Percentiles rank a stretch among this genome's conserved stretches.
phyloP scores from a whole-genome alignment of 2,329 filamentous ascomycete genomes.

The Aureobasidium namibiae region DNA sequence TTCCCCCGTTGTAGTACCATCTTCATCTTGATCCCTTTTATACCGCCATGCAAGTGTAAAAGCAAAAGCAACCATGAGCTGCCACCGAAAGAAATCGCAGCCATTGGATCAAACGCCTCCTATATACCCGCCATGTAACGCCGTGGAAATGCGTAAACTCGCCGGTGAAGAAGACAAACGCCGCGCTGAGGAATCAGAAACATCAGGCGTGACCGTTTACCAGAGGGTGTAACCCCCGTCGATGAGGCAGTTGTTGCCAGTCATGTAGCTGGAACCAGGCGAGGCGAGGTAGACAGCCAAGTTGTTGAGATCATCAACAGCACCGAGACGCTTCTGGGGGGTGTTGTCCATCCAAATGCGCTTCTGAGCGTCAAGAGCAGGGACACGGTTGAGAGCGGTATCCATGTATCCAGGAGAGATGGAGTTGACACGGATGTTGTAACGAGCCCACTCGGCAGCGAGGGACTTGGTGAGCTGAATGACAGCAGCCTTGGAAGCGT shows the following conservation, averaged over 20 bases:
- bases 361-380: slow-evolving; percentile 71
- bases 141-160: slow-evolving; percentile 4
- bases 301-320: slow-evolving; percentile 68
- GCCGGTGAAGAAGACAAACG: background rate
- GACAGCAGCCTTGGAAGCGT: slow-evolving; percentile 73
- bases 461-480: slow-evolving; percentile 72
- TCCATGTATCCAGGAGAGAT: slow-evolving; percentile 85
- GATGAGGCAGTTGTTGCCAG: slow-evolving; percentile 63
- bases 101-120: slow-evolving; percentile 5
- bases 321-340: slow-evolving; percentile 63
- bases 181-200: background rate
- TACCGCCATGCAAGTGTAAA: background rate
- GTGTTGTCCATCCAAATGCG: slow-evolving; percentile 70
- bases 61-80: background rate
- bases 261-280: slow-evolving; percentile 68
- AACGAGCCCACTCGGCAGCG: slow-evolving; percentile 75
- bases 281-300: slow-evolving; percentile 68
- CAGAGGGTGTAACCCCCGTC: slow-evolving; percentile 62
- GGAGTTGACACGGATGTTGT: slow-evolving; percentile 73
- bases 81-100: background rate
- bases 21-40: background rate
- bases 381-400: slow-evolving; percentile 70
- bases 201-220: slow-evolving; percentile 18
- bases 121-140: slow-evolving; percentile 9
- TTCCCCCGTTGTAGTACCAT: background rate